These are phyloP conservation scores for Lumnitzera littorea DNA, from an alignment of 345 rosid species.

Conservation along the genomic window DNA sequence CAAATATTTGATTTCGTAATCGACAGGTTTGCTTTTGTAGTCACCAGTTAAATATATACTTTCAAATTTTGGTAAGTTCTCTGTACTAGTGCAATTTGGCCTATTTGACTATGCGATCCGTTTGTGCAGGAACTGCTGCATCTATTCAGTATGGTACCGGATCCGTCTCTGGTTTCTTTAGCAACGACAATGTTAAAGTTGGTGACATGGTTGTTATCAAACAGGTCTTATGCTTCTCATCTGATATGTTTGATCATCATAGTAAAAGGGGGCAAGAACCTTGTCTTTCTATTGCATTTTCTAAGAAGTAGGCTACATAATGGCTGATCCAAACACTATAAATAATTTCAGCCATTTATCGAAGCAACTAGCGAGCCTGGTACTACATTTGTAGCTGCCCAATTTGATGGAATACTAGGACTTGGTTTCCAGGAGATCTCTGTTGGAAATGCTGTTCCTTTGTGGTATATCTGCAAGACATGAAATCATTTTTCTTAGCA, in stretches of 20 bases:
- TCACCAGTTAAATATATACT: too few relatives aligned
- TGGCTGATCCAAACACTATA: too few relatives aligned
- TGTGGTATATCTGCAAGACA: conserved; percentile 47
- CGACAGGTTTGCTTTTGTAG: too few relatives aligned
- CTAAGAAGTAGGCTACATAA: too few relatives aligned
- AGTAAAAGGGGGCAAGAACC: too few relatives aligned
- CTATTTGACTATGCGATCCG: too few relatives aligned
- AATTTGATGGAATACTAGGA: conserved; percentile 94
- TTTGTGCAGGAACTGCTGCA: conserved; percentile 57
- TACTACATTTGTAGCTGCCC: conserved; percentile 68
- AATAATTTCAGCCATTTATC: conserved; percentile 61
- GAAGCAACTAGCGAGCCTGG: conserved; percentile 96
- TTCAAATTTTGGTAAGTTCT: too few relatives aligned
- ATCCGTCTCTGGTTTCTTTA: conserved; percentile 75
- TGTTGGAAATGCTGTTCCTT: conserved; percentile 70
- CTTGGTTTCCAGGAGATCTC: conserved; percentile 93
- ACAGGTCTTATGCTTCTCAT: conserved; percentile 37
- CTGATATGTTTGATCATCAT: neutral
- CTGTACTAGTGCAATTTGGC: too few relatives aligned
- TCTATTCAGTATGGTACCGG: conserved; percentile 87
- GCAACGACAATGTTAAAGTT: conserved; percentile 64
- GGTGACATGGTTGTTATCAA: conserved; percentile 68
- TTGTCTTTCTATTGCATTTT: too few relatives aligned
- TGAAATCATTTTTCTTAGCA: neutral
- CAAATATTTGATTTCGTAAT: too few relatives aligned